Base-by-base conservation (phyloP, 2,329 filamentous ascomycete genomes). In the Aspergillus spinulosporus region DNA sequence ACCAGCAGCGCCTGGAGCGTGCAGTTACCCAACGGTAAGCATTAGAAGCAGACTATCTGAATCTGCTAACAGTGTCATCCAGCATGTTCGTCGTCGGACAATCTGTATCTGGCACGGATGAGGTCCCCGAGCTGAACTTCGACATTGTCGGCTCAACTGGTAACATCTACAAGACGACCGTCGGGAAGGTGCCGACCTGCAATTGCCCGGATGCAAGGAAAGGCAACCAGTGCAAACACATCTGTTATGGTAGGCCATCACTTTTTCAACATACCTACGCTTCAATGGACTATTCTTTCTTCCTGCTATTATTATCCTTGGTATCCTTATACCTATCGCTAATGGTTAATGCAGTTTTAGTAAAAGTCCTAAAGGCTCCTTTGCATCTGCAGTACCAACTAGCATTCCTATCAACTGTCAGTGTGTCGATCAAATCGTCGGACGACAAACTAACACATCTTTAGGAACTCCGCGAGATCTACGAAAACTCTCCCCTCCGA, bases 201-300 rank as follows among this genome's bases (percentile, higher is more conserved):
- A 76, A 76, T 54, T 86, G 84, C 66, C 82, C 82, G 0, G 80
- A 85, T 67, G 74, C 73, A 5, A 58, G 46, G 34, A 82, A 82
- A 56, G 81, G 83, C 3, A 81, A 83, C 44, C 81, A 85, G 63
- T 88, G 85, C 78, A 87, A 87, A 65, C 84, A 87, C 62, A 80
- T 86, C 43, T 71, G 83, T 45, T 86, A 85, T 65, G 67, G 82
- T 82, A 73, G 59, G 72, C 65, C 12, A 6, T 12, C 14, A 12
- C 5, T 28, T n/a, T 12, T n/a, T 14, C 15, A 28, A 31, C 31
- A 52, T 42, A 21, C 32, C 8, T 36, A 7, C 40, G 26, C 21
- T 9, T 34, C 32, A 40, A 56, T 49, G 45, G 48, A 53, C 15
- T 37, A 43, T 46, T 59, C 21, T 51, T 42, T 61, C 49, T 48